Percentiles rank a stretch among this genome's conserved stretches.
These are phyloP conservation scores for Parastagonospora nodorum DNA, from an alignment of 2,329 filamentous ascomycete species.

Conservation along the genomic window DNA sequence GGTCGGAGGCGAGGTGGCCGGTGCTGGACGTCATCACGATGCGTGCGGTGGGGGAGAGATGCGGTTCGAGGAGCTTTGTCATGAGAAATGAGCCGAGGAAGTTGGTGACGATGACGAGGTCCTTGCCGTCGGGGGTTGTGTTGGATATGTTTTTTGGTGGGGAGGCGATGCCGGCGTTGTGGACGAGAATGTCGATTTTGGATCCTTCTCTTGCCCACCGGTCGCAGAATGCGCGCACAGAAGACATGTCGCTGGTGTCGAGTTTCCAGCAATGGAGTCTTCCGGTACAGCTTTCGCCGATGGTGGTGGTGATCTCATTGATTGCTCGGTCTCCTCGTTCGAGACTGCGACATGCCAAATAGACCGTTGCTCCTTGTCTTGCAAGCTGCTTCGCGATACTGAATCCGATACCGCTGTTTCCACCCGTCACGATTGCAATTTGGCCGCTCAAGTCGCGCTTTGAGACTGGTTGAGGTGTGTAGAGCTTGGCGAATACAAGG, in stretches of 20 bases:
- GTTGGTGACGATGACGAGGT: constrained; percentile 17
- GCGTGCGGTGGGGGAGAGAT: constrained; percentile 6
- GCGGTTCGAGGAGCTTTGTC: constrained; percentile 15
- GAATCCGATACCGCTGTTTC: constrained; percentile 57
- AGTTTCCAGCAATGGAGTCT: constrained; percentile 12
- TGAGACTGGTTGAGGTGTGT: constrained; percentile 9
- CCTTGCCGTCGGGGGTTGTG: constrained; percentile 7
- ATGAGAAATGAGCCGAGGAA: constrained; percentile 19
- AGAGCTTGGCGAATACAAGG: constrained; percentile 15
- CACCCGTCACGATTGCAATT: constrained; percentile 57
- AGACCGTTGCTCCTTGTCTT: constrained; percentile 17
- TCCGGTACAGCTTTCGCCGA: neutral
- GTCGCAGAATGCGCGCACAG: constrained; percentile 17
- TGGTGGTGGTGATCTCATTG: constrained; percentile 4
- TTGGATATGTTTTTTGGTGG: neutral
- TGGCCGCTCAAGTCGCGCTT: constrained; percentile 45
- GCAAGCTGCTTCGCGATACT: constrained; percentile 17
- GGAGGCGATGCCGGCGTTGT: constrained; percentile 21
- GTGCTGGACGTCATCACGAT: constrained; percentile 20
- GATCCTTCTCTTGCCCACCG: constrained; percentile 7
- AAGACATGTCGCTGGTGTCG: constrained; percentile 13
- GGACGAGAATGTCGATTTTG: constrained; percentile 20
- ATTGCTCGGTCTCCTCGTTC: constrained; percentile 14
- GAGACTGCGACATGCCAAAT: constrained; percentile 20
- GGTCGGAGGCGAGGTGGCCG: constrained; percentile 8